Evolutionary conservation across 2,329 filamentous ascomycete genomes (phyloP).

Genomic region (Byssoonygena ceratinophila): DNA sequence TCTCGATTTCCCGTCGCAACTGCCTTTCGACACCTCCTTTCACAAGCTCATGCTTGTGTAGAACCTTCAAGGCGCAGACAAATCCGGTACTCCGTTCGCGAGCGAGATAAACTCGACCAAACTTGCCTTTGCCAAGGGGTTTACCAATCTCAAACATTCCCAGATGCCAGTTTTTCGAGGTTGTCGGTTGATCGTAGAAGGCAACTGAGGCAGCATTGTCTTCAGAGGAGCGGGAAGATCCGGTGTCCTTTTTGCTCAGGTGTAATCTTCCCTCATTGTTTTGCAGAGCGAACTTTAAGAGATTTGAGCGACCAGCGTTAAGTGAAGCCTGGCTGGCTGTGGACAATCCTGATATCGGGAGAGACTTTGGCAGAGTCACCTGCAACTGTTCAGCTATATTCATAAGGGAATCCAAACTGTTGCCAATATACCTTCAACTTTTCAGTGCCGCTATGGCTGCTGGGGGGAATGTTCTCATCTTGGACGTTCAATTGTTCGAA

Average conservation of each 20-base stretch:
- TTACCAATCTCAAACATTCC: slow-evolving; percentile 92
- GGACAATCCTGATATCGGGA: not conserved
- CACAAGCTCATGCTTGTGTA: slow-evolving; percentile 74
- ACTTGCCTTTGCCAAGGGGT: slow-evolving; percentile 77
- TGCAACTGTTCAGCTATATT: not conserved
- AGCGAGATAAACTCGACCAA: slow-evolving; percentile 74
- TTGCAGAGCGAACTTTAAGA: slow-evolving; percentile 77
- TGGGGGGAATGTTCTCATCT: slow-evolving; percentile 65
- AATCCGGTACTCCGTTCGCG: slow-evolving; percentile 69
- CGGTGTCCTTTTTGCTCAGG: slow-evolving; percentile 48
- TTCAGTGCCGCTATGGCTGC: slow-evolving; percentile 47
- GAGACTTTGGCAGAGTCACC: slow-evolving; percentile 1
- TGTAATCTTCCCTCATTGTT: slow-evolving; percentile 40
- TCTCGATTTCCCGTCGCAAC: slow-evolving; percentile 77
- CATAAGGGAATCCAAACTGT: not conserved
- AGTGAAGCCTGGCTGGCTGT: slow-evolving; percentile 31
- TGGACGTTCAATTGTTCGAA: slow-evolving; percentile 84
- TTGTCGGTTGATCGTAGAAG: slow-evolving; percentile 47
- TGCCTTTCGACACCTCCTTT: slow-evolving; percentile 77
- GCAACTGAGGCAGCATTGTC: slow-evolving; percentile 40
- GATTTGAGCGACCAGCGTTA: slow-evolving; percentile 59
- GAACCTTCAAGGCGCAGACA: slow-evolving; percentile 75
- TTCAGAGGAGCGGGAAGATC: slow-evolving; percentile 32
- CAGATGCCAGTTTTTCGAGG: slow-evolving; percentile 59
- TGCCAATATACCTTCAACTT: slow-evolving; percentile 62